phyloP scores from a whole-genome alignment of 164 flowering plant species.

The Magnolia officinalis region DNA sequence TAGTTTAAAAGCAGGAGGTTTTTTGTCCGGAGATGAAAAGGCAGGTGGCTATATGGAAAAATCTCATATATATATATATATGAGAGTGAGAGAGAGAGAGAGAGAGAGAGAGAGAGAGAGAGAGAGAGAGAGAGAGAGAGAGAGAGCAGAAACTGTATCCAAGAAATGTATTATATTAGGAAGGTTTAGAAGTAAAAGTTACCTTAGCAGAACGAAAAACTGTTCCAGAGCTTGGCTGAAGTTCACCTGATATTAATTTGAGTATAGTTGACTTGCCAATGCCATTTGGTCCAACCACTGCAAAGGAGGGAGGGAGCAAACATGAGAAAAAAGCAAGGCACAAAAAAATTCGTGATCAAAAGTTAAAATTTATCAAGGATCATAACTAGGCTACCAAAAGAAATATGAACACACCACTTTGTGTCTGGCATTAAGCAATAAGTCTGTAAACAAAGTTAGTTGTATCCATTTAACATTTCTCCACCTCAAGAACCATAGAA shows the following conservation, averaged over 20 bases:
- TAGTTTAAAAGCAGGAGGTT: too few relatives aligned
- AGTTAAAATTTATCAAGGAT: background rate
- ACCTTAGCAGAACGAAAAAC: constrained; percentile 99
- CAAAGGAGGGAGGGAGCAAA: constrained; percentile 1
- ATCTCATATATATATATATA: too few relatives aligned
- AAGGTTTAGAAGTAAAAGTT: constrained; percentile 2
- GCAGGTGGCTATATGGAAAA: too few relatives aligned
- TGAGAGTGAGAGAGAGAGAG: too few relatives aligned
- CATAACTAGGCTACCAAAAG: background rate
- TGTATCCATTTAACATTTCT: background rate
- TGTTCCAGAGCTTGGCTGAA: constrained; percentile 97
- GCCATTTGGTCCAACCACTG: constrained; percentile 99
- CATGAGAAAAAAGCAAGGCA: background rate
- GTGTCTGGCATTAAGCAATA: background rate
- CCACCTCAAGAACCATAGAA: background rate
- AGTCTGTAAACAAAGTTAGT: background rate
- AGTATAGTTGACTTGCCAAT: constrained; percentile 98
- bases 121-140: too few relatives aligned
- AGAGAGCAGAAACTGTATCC: background rate
- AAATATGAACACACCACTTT: background rate
- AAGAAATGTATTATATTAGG: background rate
- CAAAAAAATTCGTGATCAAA: background rate
- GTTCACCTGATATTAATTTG: constrained; percentile 89
- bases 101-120: too few relatives aligned
- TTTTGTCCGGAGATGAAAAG: too few relatives aligned